Evolutionary conservation across 805 yeast genomes (phyloP).

Genomic region (Metschnikowia bowlesiae): DNA sequence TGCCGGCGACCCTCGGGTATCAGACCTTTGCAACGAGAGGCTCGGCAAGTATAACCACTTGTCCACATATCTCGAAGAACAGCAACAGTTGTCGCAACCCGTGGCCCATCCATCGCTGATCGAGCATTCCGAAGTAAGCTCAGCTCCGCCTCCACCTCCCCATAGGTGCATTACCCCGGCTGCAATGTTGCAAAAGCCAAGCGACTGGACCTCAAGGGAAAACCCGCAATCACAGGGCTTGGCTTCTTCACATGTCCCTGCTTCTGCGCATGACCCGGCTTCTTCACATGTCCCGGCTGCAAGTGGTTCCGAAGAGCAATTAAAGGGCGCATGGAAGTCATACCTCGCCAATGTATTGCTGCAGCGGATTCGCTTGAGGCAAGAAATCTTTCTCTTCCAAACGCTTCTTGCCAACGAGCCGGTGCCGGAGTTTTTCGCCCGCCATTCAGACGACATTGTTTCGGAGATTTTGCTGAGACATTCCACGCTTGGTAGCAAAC

Average conservation of each 20-base stretch:
- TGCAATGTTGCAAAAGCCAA: background rate
- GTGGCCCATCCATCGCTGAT: conserved; percentile 4
- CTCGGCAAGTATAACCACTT: conserved; percentile 19
- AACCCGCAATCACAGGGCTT: background rate
- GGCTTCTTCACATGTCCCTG: no score
- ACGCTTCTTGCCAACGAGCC: conserved; percentile 13
- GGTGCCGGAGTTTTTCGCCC: conserved; percentile 9
- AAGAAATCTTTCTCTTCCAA: conserved; percentile 37
- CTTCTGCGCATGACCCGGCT: no score
- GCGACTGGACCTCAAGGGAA: background rate
- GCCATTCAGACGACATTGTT: background rate
- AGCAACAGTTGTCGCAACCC: conserved; percentile 8
- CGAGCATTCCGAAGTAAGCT: conserved; percentile 6
- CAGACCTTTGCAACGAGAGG: conserved; percentile 3
- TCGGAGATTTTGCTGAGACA: conserved; percentile 2
- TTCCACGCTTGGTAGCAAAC: background rate
- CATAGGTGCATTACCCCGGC: conserved; percentile 1
- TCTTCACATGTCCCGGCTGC: background rate
- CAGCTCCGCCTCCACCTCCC: conserved; percentile 16
- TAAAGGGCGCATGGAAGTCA: conserved; percentile 26
- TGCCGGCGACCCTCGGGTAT: background rate
- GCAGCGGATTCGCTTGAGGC: conserved; percentile 37
- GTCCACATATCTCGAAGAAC: conserved; percentile 24
- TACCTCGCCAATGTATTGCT: conserved; percentile 33
- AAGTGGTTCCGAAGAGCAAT: background rate